A percentile compares a stretch with the other conserved stretches of the same genome.
Conservation (phyloP, 2,329 filamentous ascomycete genomes). For the Pseudocercospora crystallina region DNA sequence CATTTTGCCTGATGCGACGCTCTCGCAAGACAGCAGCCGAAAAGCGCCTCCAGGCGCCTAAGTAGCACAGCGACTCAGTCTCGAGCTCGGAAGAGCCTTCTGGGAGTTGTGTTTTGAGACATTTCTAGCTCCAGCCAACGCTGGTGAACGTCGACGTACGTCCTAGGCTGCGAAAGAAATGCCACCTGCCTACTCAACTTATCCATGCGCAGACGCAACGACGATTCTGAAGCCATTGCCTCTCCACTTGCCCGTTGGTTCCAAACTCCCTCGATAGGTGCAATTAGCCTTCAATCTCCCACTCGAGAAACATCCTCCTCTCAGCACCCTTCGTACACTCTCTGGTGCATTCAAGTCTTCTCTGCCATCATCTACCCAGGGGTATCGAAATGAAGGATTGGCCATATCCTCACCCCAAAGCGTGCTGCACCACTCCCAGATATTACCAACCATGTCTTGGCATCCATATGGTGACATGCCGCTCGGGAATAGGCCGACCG, state of each 20-base stretch:
- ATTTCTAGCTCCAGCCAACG: too few species aligned
- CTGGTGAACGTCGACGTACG: too few species aligned
- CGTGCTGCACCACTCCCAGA: constrained; percentile 14
- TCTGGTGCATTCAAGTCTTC: background rate
- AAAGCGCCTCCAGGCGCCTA: too few species aligned
- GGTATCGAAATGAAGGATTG: background rate
- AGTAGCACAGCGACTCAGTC: too few species aligned
- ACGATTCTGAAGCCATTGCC: constrained; percentile 15
- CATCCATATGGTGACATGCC: constrained; percentile 1
- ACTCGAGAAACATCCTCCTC: constrained; percentile 16
- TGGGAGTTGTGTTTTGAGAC: too few species aligned
- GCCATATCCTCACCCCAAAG: constrained; percentile 11
- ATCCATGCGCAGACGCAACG: background rate
- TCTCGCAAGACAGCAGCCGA: too few species aligned
- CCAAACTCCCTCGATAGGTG: constrained; percentile 12
- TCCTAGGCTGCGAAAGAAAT: too few species aligned
- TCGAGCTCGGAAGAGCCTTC: too few species aligned
- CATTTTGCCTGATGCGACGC: too few species aligned
- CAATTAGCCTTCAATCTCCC: constrained; percentile 11
- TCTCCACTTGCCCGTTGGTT: constrained; percentile 6
- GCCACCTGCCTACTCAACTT: too few species aligned
- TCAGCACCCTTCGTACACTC: background rate
- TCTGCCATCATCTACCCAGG: background rate
- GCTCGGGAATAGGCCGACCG: constrained; percentile 2
- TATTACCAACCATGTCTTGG: constrained; percentile 11